Percentiles rank a stretch among this genome's conserved stretches.
Evolutionary conservation across 768 basidiomycete genomes (phyloP).

Genomic region (Termitomyces sp.): DNA sequence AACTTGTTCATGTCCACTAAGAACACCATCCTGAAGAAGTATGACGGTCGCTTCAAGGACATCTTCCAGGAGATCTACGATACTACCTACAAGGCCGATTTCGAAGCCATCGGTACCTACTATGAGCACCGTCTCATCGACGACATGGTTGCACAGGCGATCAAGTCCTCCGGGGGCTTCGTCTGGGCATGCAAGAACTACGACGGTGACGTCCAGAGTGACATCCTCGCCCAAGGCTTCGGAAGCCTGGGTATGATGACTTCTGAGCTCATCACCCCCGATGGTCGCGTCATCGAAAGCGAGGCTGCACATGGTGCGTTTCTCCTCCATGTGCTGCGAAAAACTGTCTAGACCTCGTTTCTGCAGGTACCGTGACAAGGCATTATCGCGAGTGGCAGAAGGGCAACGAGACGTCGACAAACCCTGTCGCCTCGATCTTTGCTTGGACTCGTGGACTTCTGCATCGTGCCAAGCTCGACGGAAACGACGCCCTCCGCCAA

Average conservation of each 20-base stretch:
- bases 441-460: slow-evolving; percentile 96
- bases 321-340: not conserved
- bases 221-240: slow-evolving; percentile 97
- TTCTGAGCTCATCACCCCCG: slow-evolving; percentile 90
- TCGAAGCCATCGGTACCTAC: slow-evolving; percentile 71
- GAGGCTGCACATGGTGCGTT: slow-evolving; percentile 88
- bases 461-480: slow-evolving; percentile 90
- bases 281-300: slow-evolving; percentile 87
- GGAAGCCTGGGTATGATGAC: slow-evolving; percentile 99
- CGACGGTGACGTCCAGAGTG: slow-evolving; percentile 85
- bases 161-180: slow-evolving; percentile 96
- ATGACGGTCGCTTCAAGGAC: slow-evolving; percentile 99
- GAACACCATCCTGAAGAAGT: slow-evolving; percentile 96
- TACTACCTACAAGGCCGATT: slow-evolving; percentile 63
- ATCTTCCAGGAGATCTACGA: slow-evolving; percentile 98
- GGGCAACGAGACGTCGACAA: slow-evolving; percentile 96
- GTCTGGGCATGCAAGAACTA: slow-evolving; percentile 76
- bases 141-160: slow-evolving; percentile 97
- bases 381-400: slow-evolving; percentile 98
- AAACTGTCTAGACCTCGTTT: not conserved
- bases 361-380: slow-evolving; percentile 78
- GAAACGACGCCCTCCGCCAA: slow-evolving; percentile 63
- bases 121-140: slow-evolving; percentile 97
- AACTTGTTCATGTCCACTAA: slow-evolving; percentile 96
- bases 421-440: slow-evolving; percentile 98